Percentiles rank a stretch among this genome's conserved stretches.
These are phyloP conservation scores for Kernera saxatilis DNA, from an alignment of 345 rosid species.

Conservation along the genomic window DNA sequence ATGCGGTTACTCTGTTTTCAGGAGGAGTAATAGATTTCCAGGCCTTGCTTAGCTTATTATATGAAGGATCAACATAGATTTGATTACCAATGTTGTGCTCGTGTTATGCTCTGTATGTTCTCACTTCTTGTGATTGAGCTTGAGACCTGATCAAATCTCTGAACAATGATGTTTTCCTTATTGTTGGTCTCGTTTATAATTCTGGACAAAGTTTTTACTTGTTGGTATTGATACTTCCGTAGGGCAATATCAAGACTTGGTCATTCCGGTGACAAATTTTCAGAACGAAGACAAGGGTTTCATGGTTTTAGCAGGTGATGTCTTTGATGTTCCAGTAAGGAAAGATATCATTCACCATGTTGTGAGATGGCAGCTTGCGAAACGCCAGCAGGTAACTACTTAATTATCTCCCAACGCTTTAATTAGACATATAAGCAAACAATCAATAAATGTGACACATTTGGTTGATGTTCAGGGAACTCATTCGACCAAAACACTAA, in stretches of 20 bases:
- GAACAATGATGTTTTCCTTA: background rate
- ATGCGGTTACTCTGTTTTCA: background rate
- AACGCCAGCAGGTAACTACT: conserved; percentile 68
- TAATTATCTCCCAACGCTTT: background rate
- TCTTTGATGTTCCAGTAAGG: conserved; percentile 88
- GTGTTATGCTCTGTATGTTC: background rate
- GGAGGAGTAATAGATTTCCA: background rate
- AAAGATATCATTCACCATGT: conserved; percentile 91
- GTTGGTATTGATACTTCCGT: background rate
- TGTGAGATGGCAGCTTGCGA: conserved; percentile 87
- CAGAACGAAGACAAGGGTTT: conserved; percentile 68
- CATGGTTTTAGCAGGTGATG: conserved; percentile 87
- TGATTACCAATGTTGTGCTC: background rate
- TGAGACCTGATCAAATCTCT: background rate
- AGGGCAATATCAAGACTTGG: conserved; percentile 76
- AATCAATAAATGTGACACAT: background rate
- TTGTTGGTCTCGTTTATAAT: background rate
- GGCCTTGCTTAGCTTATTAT: background rate
- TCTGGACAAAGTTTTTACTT: background rate
- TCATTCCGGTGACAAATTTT: conserved; percentile 79
- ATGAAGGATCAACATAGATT: background rate
- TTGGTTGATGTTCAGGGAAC: conserved; percentile 51
- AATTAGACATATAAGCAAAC: background rate
- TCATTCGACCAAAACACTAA: conserved; percentile 88
- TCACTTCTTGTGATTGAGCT: background rate